A percentile compares a stretch with the other conserved stretches of the same genome.
Evolutionary conservation across 139 green algal genomes (phyloP).

Genomic region (Picochlorum sp.): DNA sequence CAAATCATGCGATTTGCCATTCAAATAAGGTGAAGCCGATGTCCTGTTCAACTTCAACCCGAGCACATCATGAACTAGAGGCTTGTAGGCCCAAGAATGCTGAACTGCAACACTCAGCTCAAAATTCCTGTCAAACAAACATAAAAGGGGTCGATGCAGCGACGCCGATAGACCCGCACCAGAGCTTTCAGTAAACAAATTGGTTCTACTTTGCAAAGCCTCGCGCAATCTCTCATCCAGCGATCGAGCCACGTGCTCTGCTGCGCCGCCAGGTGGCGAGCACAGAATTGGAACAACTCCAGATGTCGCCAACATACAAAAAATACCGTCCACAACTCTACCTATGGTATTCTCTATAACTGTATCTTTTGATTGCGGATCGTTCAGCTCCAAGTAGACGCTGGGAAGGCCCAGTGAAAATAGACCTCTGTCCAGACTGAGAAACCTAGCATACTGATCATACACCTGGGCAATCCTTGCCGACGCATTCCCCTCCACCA

Average conservation of each 20-base stretch:
- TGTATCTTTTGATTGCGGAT: constrained; percentile 71
- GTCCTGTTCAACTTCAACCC: constrained; percentile 83
- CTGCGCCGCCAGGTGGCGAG: constrained; percentile 74
- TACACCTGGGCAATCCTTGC: constrained; percentile 62
- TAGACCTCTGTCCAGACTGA: constrained; percentile 73
- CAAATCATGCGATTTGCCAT: constrained; percentile 73
- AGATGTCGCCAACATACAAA: constrained; percentile 79
- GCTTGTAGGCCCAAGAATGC: constrained; percentile 94
- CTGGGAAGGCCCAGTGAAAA: constrained; percentile 83
- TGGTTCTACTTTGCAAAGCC: constrained; percentile 57
- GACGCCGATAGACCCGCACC: constrained; percentile 42
- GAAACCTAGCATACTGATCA: constrained; percentile 89
- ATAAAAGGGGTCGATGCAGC: constrained; percentile 83
- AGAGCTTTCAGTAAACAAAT: constrained; percentile 63
- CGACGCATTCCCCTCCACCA: constrained; percentile 16
- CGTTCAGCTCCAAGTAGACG: constrained; percentile 84
- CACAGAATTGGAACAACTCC: constrained; percentile 90
- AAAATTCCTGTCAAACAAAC: constrained; percentile 95
- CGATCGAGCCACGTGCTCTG: constrained; percentile 81
- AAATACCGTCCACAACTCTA: constrained; percentile 85
- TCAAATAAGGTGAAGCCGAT: not conserved
- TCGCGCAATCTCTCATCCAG: constrained; percentile 75
- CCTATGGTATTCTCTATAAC: constrained; percentile 76
- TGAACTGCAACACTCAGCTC: constrained; percentile 82
- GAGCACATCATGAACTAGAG: constrained; percentile 94